Evolutionary conservation across 73 alveolate genomes (phyloP).

Genomic region (Halteria grandinella): DNA sequence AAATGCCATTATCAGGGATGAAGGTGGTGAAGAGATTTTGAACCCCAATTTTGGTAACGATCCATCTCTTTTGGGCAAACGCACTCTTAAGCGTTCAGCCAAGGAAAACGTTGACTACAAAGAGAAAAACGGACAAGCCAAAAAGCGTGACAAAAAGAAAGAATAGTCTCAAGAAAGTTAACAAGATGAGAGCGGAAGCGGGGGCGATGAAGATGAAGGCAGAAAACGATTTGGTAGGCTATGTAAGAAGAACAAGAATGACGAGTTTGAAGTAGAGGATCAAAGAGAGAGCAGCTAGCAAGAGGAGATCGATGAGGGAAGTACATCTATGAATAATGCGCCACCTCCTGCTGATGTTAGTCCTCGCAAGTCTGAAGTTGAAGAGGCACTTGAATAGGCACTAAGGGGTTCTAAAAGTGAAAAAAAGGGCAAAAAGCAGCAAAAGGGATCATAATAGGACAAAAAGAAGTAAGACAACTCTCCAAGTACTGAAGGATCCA

Average conservation of each 20-base stretch:
- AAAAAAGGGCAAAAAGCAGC: too few species aligned
- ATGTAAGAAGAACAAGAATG: not conserved
- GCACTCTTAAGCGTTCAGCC: not conserved
- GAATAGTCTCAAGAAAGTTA: not conserved
- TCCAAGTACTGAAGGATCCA: too few species aligned
- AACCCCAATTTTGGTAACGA: not conserved
- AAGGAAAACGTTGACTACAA: conserved; percentile 32
- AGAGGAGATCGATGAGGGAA: not conserved
- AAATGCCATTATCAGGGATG: not conserved
- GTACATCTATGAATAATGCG: too few species aligned
- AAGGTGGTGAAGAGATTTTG: not conserved
- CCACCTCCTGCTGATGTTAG: too few species aligned
- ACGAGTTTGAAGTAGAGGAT: not conserved
- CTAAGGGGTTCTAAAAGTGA: too few species aligned
- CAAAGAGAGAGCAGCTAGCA: not conserved
- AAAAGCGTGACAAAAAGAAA: conserved; percentile 3
- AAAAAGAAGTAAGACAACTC: too few species aligned
- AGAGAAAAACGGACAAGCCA: not conserved
- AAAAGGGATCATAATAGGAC: too few species aligned
- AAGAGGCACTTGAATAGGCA: too few species aligned
- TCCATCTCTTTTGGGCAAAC: not conserved
- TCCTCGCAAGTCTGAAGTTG: too few species aligned
- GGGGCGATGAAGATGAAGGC: not conserved
- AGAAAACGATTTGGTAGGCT: not conserved
- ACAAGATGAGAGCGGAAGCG: not conserved